These are phyloP conservation scores for Pichia nanzhaoensis DNA, from an alignment of 805 yeast species.

Conservation along the genomic window DNA sequence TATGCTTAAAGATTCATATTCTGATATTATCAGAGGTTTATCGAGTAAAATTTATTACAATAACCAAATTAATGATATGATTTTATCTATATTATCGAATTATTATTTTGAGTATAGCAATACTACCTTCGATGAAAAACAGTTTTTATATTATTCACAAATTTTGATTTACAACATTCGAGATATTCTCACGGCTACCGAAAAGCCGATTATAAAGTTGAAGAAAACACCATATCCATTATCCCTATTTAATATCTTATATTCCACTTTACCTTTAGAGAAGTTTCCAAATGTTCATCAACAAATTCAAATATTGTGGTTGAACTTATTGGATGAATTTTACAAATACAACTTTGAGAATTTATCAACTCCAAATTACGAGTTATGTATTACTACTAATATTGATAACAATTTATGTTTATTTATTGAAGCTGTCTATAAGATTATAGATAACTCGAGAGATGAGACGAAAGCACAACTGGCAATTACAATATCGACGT, in stretches of 20 bases:
- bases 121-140: conserved; percentile 8
- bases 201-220: conserved; percentile 28
- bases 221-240: conserved; percentile 37
- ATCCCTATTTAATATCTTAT: conserved; percentile 39
- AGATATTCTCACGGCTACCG: conserved; percentile 21
- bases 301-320: conserved; percentile 35
- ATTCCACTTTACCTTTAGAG: conserved; percentile 18
- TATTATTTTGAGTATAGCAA: conserved; percentile 29
- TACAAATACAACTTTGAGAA: conserved; percentile 14
- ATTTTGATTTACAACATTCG: conserved; percentile 22
- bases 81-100: conserved; percentile 55
- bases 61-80: conserved; percentile 79
- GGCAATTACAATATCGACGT: conserved; percentile 20
- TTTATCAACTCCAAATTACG: conserved; percentile 34
- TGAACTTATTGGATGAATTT: conserved; percentile 33
- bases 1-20: conserved; percentile 34
- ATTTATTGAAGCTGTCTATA: conserved; percentile 26
- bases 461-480: conserved; percentile 22
- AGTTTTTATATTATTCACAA: conserved; percentile 18
- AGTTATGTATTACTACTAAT: conserved; percentile 35
- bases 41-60: conserved; percentile 76
- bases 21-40: conserved; percentile 58
- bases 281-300: conserved; percentile 17
- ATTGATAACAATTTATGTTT: conserved; percentile 37
- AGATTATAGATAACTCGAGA: conserved; percentile 18